These are phyloP conservation scores for Fusarium tricinctum DNA, from an alignment of 2,329 filamentous ascomycete species.

Conservation along the genomic window DNA sequence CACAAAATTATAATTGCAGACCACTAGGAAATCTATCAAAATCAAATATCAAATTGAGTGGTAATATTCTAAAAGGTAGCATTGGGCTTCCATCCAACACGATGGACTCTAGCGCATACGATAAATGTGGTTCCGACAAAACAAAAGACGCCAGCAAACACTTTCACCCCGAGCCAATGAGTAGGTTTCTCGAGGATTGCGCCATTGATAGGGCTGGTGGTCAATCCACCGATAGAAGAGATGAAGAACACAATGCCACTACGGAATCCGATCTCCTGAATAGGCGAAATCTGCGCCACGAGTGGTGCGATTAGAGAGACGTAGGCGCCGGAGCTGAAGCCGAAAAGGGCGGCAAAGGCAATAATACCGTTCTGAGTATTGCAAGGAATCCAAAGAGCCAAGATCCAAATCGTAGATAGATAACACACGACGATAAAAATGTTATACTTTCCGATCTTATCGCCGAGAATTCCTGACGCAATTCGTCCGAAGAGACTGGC, in stretches of 20 bases:
- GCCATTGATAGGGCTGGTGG: constrained; percentile 70
- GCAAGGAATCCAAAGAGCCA: constrained; percentile 61
- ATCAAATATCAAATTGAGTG: not conserved
- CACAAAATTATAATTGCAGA: too few relatives aligned
- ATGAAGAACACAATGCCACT: constrained; percentile 63
- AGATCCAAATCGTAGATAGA: constrained; percentile 55
- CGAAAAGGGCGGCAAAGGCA: constrained; percentile 59
- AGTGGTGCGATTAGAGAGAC: constrained; percentile 57
- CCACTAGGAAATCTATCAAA: not conserved
- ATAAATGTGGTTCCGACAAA: constrained; percentile 28
- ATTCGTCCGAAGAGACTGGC: constrained; percentile 57
- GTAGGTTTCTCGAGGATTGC: constrained; percentile 53
- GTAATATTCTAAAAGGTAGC: constrained; percentile 13
- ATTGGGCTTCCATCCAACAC: constrained; percentile 36
- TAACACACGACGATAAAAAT: constrained; percentile 62
- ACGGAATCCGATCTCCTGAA: constrained; percentile 50
- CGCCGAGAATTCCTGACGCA: constrained; percentile 52
- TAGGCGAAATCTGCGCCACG: constrained; percentile 56
- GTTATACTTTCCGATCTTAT: constrained; percentile 58
- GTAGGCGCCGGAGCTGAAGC: constrained; percentile 60
- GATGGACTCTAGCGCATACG: constrained; percentile 24
- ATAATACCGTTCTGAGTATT: constrained; percentile 50
- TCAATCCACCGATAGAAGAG: constrained; percentile 68
- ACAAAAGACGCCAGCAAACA: constrained; percentile 51
- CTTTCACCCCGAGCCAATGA: constrained; percentile 55